Evolutionary conservation across 2,329 filamentous ascomycete genomes (phyloP), one percentile per base, ranked within the genome.

Genomic region (Colletotrichum sansevieriae): DNA sequence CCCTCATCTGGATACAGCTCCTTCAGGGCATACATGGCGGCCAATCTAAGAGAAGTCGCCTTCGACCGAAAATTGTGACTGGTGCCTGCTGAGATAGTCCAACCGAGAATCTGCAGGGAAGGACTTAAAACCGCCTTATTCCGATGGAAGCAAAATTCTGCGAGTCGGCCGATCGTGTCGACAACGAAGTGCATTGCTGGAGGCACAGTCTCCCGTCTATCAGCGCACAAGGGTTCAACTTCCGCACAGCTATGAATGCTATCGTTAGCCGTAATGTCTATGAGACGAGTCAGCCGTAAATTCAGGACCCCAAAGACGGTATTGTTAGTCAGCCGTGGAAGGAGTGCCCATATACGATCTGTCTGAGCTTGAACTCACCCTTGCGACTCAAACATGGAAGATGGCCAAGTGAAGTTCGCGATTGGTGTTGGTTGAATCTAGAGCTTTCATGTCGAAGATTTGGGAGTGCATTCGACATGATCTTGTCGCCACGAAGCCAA

Each of bases 161-260:
- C 15, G 18, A 41, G 8, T n/a, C n/a, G 33, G 18, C 29, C 9
- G 39, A 18, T 25, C 52, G 39, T 41, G 43, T 29, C 15, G 37
- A 11, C 10, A 20, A 29, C 37, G 3, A 10, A 22, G 18, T 54
- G 20, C 29, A 11, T 33, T 55, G 22, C 18, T 7, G 11, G 47
- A 41, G 35, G 58, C 64, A 57, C 43, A 63, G 41, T 43, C 58
- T 66, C 58, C 51, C 35, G 51, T 15, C 29, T 8, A 43, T 18
- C 39, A 43, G 12, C 37, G 41, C 29, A n/a, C 35, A 39, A 47
- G 63, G 49, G 49, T 41, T 61, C 15, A 51, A 33, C 18, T n/a
- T 52, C 22, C 59, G 25, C 57, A 60, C 29, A 22, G 56, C 56
- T 60, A 12, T 18, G 15, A 44, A 7, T 44, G 13, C 15, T 35